These are phyloP conservation scores for Talaromyces borbonicus DNA, from an alignment of 495 filamentous ascomycete species.

Conservation along the genomic window DNA sequence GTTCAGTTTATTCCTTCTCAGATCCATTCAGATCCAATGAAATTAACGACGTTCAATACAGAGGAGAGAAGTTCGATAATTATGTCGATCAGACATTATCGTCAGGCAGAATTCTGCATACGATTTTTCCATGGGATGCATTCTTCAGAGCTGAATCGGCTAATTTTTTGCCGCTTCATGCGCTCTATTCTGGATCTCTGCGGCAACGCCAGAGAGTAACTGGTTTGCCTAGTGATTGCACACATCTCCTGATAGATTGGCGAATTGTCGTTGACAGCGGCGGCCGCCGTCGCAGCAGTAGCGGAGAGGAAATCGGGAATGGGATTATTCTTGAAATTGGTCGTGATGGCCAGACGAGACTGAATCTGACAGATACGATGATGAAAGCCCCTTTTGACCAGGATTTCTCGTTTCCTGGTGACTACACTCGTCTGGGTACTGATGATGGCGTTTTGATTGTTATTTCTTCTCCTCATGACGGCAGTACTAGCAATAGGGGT, in stretches of 20 bases:
- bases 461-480: background rate
- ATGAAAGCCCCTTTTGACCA: background rate
- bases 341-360: background rate
- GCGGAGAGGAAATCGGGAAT: too few relatives aligned
- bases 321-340: background rate
- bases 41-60: too few relatives aligned
- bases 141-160: background rate
- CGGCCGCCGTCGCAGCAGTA: too few relatives aligned
- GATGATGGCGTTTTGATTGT: background rate
- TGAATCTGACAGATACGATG: conserved; percentile 1
- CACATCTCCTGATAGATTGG: background rate
- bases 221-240: background rate
- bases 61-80: background rate
- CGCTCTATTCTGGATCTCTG: background rate
- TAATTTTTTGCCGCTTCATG: background rate
- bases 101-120: background rate
- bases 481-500: too few relatives aligned
- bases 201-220: background rate
- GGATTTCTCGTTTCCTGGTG: background rate
- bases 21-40: background rate
- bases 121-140: background rate
- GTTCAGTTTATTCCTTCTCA: too few relatives aligned
- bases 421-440: background rate
- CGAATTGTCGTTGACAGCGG: background rate
- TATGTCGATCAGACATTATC: background rate